Base-by-base conservation (phyloP, 441 rosid species). In the Cnidoscolus chayamansa region DNA sequence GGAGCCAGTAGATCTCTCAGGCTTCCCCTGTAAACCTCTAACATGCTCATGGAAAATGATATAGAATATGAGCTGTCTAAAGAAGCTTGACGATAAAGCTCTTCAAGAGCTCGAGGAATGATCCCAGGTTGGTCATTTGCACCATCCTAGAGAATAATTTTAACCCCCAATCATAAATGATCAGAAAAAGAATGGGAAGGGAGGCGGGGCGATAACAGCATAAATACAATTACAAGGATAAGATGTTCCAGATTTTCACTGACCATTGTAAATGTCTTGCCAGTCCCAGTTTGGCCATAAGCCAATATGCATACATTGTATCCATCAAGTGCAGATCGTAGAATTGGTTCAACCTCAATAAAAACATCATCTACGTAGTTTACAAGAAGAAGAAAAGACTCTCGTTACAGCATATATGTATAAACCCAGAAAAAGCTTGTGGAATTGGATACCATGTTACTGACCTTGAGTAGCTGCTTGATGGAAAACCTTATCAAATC, bases 181-280 rank as follows among this genome's bases (percentile, higher is more conserved):
- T 7, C 66, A 60, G 32, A 40, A 17, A 35, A 37, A 40, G 7
- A 40, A 7, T 5, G 45, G 45, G 50, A 40, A 19, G 37, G 20
- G 49, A 10, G 25, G 25, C 25, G 25, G 25, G 25, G 25, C 25
- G 25, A 25, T 25, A 57, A 59, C 16, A 49, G 48, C 19, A 30
- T 0, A 30, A 69, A 48, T 37, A 68, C 43, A 55, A 80, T 17
- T 37, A 68, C 43, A 55, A 80, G 25, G 62, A 59, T 10, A 48
- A 53, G 15, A 37, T 11, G 10, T 47, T 12, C 5, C 17, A 65
- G 63, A 67, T 72, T 70, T 20, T 50, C 64, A 75, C 90, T 76
- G 48, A 90, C 97, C 98, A 91, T 93, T 56, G 98, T 87, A 73
- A 83, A 90, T 53, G 94, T 93, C 87, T 93, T 91, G 63, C 98